phyloP scores from a whole-genome alignment of 2,329 filamentous ascomycete genomes.

The Lasiodiplodia citricola region DNA sequence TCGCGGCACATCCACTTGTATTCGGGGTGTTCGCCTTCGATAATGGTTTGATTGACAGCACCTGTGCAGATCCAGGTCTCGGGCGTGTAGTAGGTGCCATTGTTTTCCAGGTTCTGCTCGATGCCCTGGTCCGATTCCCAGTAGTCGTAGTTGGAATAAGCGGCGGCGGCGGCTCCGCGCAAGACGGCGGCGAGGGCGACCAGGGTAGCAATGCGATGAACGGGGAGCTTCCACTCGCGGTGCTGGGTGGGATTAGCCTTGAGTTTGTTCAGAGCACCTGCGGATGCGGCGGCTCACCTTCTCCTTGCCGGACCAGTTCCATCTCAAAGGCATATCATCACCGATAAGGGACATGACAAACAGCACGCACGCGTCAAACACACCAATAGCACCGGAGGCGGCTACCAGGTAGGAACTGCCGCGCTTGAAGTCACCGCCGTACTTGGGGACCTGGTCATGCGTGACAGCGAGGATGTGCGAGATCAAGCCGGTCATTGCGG shows the following conservation, averaged over 20 bases:
- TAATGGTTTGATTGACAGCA: not conserved
- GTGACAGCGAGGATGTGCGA: constrained; percentile 14
- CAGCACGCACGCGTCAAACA: constrained; percentile 6
- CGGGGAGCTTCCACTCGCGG: not conserved
- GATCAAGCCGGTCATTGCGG: constrained; percentile 15
- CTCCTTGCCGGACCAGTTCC: constrained; percentile 19
- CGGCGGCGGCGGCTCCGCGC: constrained; percentile 3
- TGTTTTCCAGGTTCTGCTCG: not conserved
- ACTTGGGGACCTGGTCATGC: constrained; percentile 10
- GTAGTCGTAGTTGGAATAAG: constrained; percentile 6
- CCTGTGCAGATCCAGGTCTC: constrained; percentile 18
- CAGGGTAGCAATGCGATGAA: constrained; percentile 7
- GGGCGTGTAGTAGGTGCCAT: constrained; percentile 7
- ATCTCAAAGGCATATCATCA: not conserved
- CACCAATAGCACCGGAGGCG: not conserved
- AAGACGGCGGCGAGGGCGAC: constrained; percentile 5
- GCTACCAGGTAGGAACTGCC: constrained; percentile 9
- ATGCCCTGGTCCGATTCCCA: constrained; percentile 14
- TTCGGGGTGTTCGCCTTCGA: constrained; percentile 4
- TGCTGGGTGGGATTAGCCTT: not conserved
- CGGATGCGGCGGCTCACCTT: not conserved
- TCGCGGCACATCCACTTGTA: constrained; percentile 16
- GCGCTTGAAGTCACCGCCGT: not conserved
- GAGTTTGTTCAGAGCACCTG: no score
- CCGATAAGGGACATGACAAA: not conserved